Conservation (phyloP, 345 rosid species). For the Corymbia maculata region DNA sequence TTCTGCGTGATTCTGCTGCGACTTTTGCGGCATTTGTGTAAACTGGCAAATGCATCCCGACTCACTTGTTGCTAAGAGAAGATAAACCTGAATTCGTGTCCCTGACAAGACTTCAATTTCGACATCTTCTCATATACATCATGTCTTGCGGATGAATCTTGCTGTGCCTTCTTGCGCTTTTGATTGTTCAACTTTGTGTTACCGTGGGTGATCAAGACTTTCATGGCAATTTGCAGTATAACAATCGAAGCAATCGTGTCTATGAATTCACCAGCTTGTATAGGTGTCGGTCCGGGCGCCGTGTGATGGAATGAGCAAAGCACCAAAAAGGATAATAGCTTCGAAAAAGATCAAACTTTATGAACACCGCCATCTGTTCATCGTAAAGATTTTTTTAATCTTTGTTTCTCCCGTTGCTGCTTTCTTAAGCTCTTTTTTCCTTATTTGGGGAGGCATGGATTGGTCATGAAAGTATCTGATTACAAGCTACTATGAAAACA, state of each 20-base stretch:
- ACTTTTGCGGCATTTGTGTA: not conserved
- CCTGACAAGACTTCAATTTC: not conserved
- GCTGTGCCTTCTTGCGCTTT: not conserved
- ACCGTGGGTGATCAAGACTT: no score
- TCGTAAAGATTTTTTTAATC: no score
- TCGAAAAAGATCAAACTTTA: not conserved
- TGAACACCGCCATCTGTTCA: not conserved
- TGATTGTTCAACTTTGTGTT: not conserved
- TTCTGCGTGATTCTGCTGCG: not conserved
- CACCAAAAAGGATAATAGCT: not conserved
- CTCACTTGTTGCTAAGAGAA: not conserved
- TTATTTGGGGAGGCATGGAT: not conserved
- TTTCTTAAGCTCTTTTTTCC: not conserved
- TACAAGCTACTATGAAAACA: not conserved
- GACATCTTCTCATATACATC: not conserved
- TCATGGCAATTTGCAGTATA: no score
- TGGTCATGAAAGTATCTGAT: not conserved
- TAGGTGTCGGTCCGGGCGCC: not conserved
- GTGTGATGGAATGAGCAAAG: not conserved
- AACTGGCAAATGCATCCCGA: not conserved
- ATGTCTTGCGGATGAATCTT: not conserved
- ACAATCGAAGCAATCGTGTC: no score
- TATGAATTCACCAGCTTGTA: no score
- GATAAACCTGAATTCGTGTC: not conserved
- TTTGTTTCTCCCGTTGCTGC: not conserved